phyloP scores from a whole-genome alignment of 768 basidiomycete species.

The Dendrothele bispora region DNA sequence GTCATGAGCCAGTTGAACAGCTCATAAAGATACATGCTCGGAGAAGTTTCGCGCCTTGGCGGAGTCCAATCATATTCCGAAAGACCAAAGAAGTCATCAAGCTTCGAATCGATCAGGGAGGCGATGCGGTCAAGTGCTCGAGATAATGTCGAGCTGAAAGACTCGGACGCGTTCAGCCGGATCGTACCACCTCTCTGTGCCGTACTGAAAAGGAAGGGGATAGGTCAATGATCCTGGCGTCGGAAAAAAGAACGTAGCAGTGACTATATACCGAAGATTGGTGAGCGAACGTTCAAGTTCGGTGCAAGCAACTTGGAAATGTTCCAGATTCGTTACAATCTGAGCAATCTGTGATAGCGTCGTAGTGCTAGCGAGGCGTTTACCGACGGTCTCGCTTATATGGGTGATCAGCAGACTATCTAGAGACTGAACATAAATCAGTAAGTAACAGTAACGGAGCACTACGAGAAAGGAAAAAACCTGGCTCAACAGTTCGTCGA shows the following conservation, averaged over 20 bases:
- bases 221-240: slow-evolving; percentile 1
- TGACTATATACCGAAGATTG: slow-evolving; percentile 61
- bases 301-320: slow-evolving; percentile 81
- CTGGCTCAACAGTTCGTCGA: slow-evolving; percentile 88
- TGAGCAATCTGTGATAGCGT: slow-evolving; percentile 91
- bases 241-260: background rate
- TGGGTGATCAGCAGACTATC: slow-evolving; percentile 77
- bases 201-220: slow-evolving; percentile 51
- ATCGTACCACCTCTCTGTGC: slow-evolving; percentile 84
- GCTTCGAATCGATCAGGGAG: slow-evolving; percentile 82
- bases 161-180: slow-evolving; percentile 56
- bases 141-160: slow-evolving; percentile 70
- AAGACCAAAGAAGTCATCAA: slow-evolving; percentile 94
- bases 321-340: slow-evolving; percentile 89
- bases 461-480: slow-evolving; percentile 37
- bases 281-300: slow-evolving; percentile 87
- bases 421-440: slow-evolving; percentile 62
- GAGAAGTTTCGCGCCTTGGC: slow-evolving; percentile 62
- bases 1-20: slow-evolving; percentile 96
- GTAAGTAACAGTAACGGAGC: background rate
- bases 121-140: slow-evolving; percentile 77
- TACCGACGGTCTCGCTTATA: slow-evolving; percentile 74
- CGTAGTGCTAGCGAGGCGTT: slow-evolving; percentile 70
- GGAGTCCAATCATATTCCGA: slow-evolving; percentile 96
- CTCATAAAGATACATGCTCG: slow-evolving; percentile 94